A percentile compares a stretch with the other conserved stretches of the same genome.
phyloP scores from a whole-genome alignment of 148 eudicot species.

The Camellia sinensis region DNA sequence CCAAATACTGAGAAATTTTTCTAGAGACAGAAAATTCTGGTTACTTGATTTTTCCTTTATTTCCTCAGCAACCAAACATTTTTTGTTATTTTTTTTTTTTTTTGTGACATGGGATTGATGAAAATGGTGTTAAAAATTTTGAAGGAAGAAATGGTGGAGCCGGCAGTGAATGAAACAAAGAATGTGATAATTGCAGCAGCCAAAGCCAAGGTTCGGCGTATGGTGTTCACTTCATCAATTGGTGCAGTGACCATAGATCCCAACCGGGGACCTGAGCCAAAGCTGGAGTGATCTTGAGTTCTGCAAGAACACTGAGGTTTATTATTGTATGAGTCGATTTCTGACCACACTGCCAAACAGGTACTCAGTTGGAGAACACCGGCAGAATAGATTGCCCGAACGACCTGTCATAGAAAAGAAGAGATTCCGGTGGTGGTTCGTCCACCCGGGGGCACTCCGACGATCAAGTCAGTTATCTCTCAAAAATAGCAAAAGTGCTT shows the following conservation, averaged over 20 bases:
- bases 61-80: neutral
- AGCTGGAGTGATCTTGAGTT: conserved; percentile 98
- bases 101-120: neutral
- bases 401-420: no score
- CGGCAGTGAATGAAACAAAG: conserved; percentile 78
- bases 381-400: no score
- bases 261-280: conserved; percentile 61
- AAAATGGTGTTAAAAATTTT: conserved; percentile 3
- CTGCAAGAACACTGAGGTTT: conserved; percentile 84
- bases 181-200: conserved; percentile 76
- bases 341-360: no score
- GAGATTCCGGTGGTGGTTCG: no score
- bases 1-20: neutral
- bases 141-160: conserved; percentile 94
- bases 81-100: neutral
- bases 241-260: conserved; percentile 97
- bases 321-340: no score
- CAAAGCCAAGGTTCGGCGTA: conserved; percentile 75
- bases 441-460: no score
- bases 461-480: no score
- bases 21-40: neutral
- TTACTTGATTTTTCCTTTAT: no score
- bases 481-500: no score
- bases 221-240: conserved; percentile 82
- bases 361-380: no score